Evolutionary conservation across 352 stramenopile species (phyloP).

Genomic region (Globisporangium nodosum): DNA sequence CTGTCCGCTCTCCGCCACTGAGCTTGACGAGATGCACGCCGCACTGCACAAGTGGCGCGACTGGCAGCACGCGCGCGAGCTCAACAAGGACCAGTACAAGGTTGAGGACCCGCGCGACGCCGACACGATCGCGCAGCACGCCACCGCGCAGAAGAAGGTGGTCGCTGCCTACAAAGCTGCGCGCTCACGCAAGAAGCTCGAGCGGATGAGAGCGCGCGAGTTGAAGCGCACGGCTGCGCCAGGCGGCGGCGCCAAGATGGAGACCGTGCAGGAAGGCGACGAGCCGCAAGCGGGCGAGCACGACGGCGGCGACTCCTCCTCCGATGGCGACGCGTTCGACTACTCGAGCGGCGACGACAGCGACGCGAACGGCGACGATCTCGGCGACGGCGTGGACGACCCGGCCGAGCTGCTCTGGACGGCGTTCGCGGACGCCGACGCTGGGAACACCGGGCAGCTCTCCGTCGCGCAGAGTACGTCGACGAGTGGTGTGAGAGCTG

Average conservation of each 20-base stretch:
- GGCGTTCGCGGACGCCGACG: slow-evolving; percentile 49
- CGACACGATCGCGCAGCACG: slow-evolving; percentile 43
- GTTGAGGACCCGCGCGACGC: slow-evolving; percentile 49
- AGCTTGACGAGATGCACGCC: slow-evolving; percentile 32
- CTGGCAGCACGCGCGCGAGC: slow-evolving; percentile 48
- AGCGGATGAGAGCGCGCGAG: slow-evolving; percentile 51
- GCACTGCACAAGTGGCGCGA: slow-evolving; percentile 34
- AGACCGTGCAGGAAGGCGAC: slow-evolving; percentile 56
- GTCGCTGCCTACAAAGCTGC: slow-evolving; percentile 60
- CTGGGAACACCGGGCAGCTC: slow-evolving; percentile 28
- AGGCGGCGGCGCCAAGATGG: slow-evolving; percentile 34
- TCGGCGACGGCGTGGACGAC: slow-evolving; percentile 50
- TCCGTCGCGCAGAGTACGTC: slow-evolving; percentile 46
- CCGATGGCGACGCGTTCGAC: slow-evolving; percentile 33
- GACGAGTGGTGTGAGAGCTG: not conserved
- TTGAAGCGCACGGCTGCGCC: slow-evolving; percentile 14
- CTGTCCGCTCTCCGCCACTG: slow-evolving; percentile 23
- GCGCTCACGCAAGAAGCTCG: slow-evolving; percentile 51
- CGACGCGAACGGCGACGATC: slow-evolving; percentile 22
- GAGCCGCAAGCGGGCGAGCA: slow-evolving; percentile 22
- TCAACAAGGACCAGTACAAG: slow-evolving; percentile 61
- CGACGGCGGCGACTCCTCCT: slow-evolving; percentile 25
- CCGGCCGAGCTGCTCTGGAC: slow-evolving; percentile 60
- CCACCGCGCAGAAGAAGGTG: slow-evolving; percentile 60
- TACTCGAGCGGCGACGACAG: slow-evolving; percentile 48